Conservation (phyloP, 2,329 filamentous ascomycete genomes). For the Aspergillus persii region DNA sequence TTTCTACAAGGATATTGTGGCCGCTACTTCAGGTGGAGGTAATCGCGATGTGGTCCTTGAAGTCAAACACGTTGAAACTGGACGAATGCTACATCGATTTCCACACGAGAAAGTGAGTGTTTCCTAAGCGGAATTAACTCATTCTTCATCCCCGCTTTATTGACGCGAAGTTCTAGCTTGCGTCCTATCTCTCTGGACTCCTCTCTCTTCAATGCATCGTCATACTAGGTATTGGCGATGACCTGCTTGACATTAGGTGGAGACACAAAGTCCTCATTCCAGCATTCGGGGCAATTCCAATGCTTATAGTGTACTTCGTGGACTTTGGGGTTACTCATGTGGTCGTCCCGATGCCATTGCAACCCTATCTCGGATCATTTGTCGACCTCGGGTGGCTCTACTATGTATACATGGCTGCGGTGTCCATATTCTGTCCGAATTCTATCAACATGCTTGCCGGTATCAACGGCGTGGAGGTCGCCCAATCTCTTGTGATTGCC, state of each 20-base stretch:
- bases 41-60: constrained; percentile 83
- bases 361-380: constrained; percentile 78
- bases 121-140: not conserved
- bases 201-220: constrained; percentile 88
- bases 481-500: constrained; percentile 89
- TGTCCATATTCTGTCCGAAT: constrained; percentile 97
- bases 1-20: constrained; percentile 97
- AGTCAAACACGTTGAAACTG: constrained; percentile 71
- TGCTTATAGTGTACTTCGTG: constrained; percentile 96
- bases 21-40: constrained; percentile 87
- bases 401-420: constrained; percentile 93
- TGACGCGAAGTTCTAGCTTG: constrained; percentile 60
- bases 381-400: constrained; percentile 81
- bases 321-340: constrained; percentile 97
- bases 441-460: constrained; percentile 99
- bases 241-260: constrained; percentile 97
- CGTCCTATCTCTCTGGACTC: constrained; percentile 90
- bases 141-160: not conserved
- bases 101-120: constrained; percentile 79
- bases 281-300: constrained; percentile 85
- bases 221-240: constrained; percentile 89
- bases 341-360: constrained; percentile 81
- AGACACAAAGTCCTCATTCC: constrained; percentile 98
- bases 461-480: constrained; percentile 97
- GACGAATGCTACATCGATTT: constrained; percentile 84